These are phyloP conservation scores for Ambrosia artemisiifolia DNA, from an alignment of 129 eudicot genomes.

Conservation along the genomic window DNA sequence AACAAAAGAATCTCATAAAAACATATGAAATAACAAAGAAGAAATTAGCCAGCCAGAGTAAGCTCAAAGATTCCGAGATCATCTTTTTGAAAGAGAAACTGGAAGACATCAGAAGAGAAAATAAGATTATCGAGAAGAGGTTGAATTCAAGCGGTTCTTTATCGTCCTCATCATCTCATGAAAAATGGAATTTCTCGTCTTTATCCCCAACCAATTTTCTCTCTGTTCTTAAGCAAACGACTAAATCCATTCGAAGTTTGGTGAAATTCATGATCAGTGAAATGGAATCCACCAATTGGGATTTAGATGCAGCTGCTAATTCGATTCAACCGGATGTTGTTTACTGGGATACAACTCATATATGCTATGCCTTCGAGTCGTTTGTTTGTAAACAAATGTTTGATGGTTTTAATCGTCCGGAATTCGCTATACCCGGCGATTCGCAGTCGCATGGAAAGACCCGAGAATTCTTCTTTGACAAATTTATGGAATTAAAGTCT, in stretches of 20 bases:
- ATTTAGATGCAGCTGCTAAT: constrained; percentile 63
- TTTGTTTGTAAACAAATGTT: constrained; percentile 71
- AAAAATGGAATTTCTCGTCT: constrained; percentile 36
- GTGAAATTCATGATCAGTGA: constrained; percentile 60
- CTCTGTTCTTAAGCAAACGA: constrained; percentile 44
- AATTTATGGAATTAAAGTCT: constrained; percentile 53
- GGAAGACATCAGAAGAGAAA: constrained; percentile 58
- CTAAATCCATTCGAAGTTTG: constrained; percentile 56
- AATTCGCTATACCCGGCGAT: constrained; percentile 36
- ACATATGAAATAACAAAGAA: constrained; percentile 56
- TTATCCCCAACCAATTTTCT: constrained; percentile 52
- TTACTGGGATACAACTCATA: constrained; percentile 61
- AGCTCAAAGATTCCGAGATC: constrained; percentile 77
- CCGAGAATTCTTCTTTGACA: constrained; percentile 47
- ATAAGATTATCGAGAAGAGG: constrained; percentile 58
- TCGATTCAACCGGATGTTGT: constrained; percentile 61
- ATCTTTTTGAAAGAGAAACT: constrained; percentile 70
- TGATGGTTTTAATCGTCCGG: constrained; percentile 58
- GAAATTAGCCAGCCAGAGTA: constrained; percentile 61
- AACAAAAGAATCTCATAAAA: constrained; percentile 57
- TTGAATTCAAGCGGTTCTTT: constrained; percentile 68
- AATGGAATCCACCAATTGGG: constrained; percentile 85
- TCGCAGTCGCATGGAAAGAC: constrained; percentile 2
- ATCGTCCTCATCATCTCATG: constrained; percentile 26
- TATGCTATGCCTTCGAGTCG: constrained; percentile 72